Percentiles rank a stretch among this genome's conserved stretches.
Evolutionary conservation across 2,329 filamentous ascomycete genomes (phyloP).

Genomic region (Colletotrichum caudatum): DNA sequence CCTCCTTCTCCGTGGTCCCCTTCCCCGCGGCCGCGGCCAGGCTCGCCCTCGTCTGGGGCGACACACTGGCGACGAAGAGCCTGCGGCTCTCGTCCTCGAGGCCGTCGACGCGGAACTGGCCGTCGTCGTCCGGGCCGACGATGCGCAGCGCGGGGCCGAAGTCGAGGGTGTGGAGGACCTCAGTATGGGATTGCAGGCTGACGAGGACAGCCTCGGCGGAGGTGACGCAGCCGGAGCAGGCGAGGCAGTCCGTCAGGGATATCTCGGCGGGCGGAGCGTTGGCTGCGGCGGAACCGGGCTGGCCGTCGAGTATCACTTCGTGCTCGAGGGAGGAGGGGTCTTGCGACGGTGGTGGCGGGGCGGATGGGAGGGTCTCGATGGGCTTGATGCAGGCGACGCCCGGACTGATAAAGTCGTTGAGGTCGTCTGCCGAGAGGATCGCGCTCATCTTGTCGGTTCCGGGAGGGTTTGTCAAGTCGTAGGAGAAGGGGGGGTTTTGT

Average conservation of each 20-base stretch:
- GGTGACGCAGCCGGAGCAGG: constrained; percentile 97
- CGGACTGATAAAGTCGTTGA: constrained; percentile 99
- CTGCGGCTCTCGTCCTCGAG: constrained; percentile 72
- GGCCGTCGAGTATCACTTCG: constrained; percentile 95
- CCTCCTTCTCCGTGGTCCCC: constrained; percentile 77
- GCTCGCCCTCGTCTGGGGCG: constrained; percentile 90
- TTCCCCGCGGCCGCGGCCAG: constrained; percentile 85
- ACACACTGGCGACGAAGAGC: constrained; percentile 92
- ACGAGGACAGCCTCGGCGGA: constrained; percentile 98
- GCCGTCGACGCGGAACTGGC: constrained; percentile 59
- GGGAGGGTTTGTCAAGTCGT: background rate
- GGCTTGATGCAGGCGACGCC: constrained; percentile 99
- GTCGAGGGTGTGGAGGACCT: constrained; percentile 88
- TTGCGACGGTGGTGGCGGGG: constrained; percentile 56
- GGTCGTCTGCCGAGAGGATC: constrained; percentile 94
- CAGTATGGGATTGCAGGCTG: constrained; percentile 90
- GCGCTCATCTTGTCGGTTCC: constrained; percentile 80
- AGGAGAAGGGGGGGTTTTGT: background rate
- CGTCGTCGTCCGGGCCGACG: constrained; percentile 49
- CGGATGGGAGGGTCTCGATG: constrained; percentile 86
- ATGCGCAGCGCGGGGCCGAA: constrained; percentile 65
- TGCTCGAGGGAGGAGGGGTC: constrained; percentile 63
- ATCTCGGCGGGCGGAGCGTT: constrained; percentile 84
- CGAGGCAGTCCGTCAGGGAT: constrained; percentile 95
- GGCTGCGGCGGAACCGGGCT: constrained; percentile 63